phyloP scores from a whole-genome alignment of 495 filamentous ascomycete genomes.

The Penicillium cosmopolitanum region DNA sequence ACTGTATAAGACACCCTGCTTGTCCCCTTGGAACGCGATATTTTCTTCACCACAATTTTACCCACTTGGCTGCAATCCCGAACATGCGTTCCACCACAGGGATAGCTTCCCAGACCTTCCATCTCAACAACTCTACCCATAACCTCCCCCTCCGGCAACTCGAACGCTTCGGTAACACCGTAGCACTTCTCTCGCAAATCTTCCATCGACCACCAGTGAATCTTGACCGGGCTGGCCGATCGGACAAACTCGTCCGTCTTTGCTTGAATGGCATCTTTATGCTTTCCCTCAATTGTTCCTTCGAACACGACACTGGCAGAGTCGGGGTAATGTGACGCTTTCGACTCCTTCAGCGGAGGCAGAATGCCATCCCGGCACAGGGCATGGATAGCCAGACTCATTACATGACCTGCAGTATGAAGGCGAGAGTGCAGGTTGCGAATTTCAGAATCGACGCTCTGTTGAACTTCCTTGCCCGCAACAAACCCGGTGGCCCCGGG shows the following conservation, averaged over 20 bases:
- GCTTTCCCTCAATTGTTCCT: conserved; percentile 61
- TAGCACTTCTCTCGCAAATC: conserved; percentile 43
- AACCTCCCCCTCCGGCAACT: conserved; percentile 51
- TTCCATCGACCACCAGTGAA: conserved; percentile 63
- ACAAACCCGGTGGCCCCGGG: not conserved
- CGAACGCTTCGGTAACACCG: conserved; percentile 53
- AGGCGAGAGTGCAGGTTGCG: conserved; percentile 60
- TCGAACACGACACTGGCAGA: conserved; percentile 61
- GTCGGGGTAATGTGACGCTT: conserved; percentile 66
- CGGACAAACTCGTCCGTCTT: conserved; percentile 54
- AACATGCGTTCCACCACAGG: conserved; percentile 70
- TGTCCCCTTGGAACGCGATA: conserved; percentile 58
- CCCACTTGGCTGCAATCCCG: conserved; percentile 54
- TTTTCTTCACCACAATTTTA: conserved; percentile 60
- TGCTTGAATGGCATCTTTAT: conserved; percentile 59
- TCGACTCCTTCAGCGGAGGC: conserved; percentile 57
- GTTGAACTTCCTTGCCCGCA: not conserved
- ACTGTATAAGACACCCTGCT: conserved; percentile 59
- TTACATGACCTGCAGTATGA: conserved; percentile 68
- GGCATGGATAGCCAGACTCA: conserved; percentile 60
- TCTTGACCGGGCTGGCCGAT: conserved; percentile 55
- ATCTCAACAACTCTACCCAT: conserved; percentile 53
- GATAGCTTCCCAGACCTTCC: conserved; percentile 61
- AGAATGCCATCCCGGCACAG: conserved; percentile 51
- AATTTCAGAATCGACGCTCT: conserved; percentile 38